Evolutionary conservation across 441 rosid genomes (phyloP).

Genomic region (Gossypium trilobum): DNA sequence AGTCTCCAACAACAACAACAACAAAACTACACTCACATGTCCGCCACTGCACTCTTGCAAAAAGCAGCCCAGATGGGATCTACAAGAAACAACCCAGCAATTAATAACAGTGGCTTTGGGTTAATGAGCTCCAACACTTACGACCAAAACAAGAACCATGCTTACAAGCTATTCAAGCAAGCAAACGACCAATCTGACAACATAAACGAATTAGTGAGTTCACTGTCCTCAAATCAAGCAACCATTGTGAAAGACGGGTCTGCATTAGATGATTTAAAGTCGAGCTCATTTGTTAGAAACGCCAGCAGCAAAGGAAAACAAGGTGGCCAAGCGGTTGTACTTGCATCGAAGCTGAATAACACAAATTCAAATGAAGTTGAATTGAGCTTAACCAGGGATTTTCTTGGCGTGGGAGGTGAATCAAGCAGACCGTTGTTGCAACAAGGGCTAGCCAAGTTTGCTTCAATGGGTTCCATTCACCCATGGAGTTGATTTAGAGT

Average conservation of each 20-base stretch:
- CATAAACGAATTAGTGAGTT: slow-evolving; percentile 3
- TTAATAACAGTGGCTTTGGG: slow-evolving; percentile 16
- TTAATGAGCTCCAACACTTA: slow-evolving; percentile 19
- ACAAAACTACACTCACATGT: slow-evolving; percentile 37
- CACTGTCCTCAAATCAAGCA: slow-evolving; percentile 18
- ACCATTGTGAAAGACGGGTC: slow-evolving; percentile 4
- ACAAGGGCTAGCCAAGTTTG: slow-evolving; percentile 35
- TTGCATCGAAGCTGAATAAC: not conserved
- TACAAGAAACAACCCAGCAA: slow-evolving; percentile 31
- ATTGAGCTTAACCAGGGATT: slow-evolving; percentile 40
- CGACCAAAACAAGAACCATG: slow-evolving; percentile 9
- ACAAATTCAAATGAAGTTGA: slow-evolving; percentile 16
- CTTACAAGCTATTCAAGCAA: slow-evolving; percentile 20
- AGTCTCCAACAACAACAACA: not conserved
- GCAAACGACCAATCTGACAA: not conserved
- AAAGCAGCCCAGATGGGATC: slow-evolving; percentile 78
- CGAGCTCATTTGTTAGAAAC: slow-evolving; percentile 8
- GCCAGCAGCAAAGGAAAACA: slow-evolving; percentile 3
- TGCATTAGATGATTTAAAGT: slow-evolving; percentile 7
- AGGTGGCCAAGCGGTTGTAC: not conserved
- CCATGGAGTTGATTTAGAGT: slow-evolving; percentile 17
- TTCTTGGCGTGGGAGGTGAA: slow-evolving; percentile 48
- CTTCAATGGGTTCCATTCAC: slow-evolving; percentile 20
- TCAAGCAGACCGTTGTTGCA: slow-evolving; percentile 26
- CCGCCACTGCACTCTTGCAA: slow-evolving; percentile 67